Evolutionary conservation across 768 basidiomycete species (phyloP).

Genomic region (Suillus hirtellus): DNA sequence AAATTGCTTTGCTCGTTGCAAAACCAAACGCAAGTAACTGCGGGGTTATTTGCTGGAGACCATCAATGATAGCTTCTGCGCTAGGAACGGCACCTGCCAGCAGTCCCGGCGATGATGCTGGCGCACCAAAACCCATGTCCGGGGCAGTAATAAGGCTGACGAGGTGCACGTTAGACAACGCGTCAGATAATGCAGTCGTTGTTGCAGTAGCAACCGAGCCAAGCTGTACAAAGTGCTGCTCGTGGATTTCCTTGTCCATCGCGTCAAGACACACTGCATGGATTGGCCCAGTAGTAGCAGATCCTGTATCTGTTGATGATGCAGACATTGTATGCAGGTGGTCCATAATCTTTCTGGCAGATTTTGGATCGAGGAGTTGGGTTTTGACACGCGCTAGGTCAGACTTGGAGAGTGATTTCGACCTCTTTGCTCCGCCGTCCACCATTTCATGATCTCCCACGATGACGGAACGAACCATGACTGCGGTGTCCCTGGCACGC

Average conservation of each 20-base stretch:
- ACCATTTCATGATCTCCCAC: conserved; percentile 48
- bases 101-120: conserved; percentile 65
- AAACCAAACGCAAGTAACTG: conserved; percentile 78
- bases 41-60: conserved; percentile 70
- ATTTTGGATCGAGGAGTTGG: conserved; percentile 63
- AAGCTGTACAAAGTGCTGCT: conserved; percentile 58
- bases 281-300: conserved; percentile 48
- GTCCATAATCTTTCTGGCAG: conserved; percentile 70
- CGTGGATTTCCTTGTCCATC: conserved; percentile 62
- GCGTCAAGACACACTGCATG: conserved; percentile 75
- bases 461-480: conserved; percentile 66
- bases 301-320: conserved; percentile 15
- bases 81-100: conserved; percentile 78
- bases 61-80: conserved; percentile 67
- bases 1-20: conserved; percentile 64
- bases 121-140: conserved; percentile 71
- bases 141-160: conserved; percentile 60
- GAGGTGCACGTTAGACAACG: conserved; percentile 61
- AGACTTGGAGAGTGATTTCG: conserved; percentile 44
- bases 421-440: conserved; percentile 37
- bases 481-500: conserved; percentile 63
- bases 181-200: conserved; percentile 46
- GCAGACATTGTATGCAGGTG: conserved; percentile 63
- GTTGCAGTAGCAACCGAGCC: conserved; percentile 50
- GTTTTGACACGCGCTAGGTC: conserved; percentile 67